phyloP scores from a whole-genome alignment of 2,329 filamentous ascomycete species.

The Chaetomium sp. region DNA sequence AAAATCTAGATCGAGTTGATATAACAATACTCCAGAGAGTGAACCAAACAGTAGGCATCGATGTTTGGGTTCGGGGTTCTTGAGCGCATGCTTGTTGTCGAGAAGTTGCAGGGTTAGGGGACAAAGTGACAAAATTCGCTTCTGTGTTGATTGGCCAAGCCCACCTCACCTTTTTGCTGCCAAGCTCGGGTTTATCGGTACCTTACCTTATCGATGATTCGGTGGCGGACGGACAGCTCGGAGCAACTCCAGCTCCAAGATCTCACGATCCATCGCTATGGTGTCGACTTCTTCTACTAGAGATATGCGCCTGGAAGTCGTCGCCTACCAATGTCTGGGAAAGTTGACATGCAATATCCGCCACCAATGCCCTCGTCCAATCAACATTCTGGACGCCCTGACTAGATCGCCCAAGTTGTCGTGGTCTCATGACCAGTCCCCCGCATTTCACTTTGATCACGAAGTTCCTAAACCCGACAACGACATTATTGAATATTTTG shows the following conservation, averaged over 20 bases:
- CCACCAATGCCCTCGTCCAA: neutral
- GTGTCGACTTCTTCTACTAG: no score
- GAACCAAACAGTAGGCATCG: neutral
- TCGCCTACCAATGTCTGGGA: neutral
- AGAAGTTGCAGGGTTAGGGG: neutral
- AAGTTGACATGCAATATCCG: neutral
- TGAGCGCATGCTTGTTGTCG: neutral
- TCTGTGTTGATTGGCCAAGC: neutral
- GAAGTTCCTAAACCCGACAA: neutral
- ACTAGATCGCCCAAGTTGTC: neutral
- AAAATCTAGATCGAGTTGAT: neutral
- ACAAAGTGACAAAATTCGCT: neutral
- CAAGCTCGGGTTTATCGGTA: neutral
- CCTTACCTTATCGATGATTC: no score
- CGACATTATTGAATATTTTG: neutral
- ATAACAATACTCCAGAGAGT: neutral
- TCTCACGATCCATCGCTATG: neutral
- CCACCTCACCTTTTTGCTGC: neutral
- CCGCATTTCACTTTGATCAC: conserved; percentile 10
- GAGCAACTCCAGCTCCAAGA: neutral
- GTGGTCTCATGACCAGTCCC: conserved; percentile 5
- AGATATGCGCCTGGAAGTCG: neutral
- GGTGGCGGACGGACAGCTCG: neutral
- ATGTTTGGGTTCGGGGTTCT: neutral
- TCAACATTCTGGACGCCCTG: neutral